Evolutionary conservation across 148 eudicot genomes (phyloP).

Genomic region (Camellia lanceoleosa): DNA sequence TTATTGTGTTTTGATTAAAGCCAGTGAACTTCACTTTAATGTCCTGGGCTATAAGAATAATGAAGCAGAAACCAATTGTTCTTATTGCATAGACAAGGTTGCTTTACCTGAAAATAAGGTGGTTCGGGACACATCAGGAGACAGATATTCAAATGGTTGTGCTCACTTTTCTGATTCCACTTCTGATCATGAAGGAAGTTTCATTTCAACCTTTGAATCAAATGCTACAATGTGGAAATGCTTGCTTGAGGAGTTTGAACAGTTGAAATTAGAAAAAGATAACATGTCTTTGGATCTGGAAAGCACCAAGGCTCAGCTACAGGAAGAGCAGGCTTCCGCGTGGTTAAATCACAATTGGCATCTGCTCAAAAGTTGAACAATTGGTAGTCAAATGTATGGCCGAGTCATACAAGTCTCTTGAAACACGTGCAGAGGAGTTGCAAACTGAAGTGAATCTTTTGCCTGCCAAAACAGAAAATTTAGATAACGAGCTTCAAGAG

Average conservation of each 20-base stretch:
- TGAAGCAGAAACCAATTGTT: conserved; percentile 52
- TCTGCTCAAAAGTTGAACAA: conserved; percentile 67
- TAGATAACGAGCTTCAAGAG: conserved; percentile 66
- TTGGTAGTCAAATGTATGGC: conserved; percentile 96
- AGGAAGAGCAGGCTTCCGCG: conserved; percentile 56
- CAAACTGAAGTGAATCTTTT: conserved; percentile 62
- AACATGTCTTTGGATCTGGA: conserved; percentile 55
- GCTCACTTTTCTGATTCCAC: conserved; percentile 62
- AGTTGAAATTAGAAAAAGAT: conserved; percentile 62
- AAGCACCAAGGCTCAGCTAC: conserved; percentile 48
- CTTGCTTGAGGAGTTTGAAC: conserved; percentile 68
- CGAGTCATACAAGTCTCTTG: conserved; percentile 83
- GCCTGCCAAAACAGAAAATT: conserved; percentile 42
- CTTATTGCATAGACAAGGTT: conserved; percentile 90
- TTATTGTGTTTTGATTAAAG: conserved; percentile 59
- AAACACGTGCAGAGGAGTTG: conserved; percentile 70
- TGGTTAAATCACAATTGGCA: conserved; percentile 62
- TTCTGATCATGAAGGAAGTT: conserved; percentile 76
- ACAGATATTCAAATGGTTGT: conserved; percentile 51
- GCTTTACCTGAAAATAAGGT: conserved; percentile 79
- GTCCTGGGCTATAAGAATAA: conserved; percentile 54
- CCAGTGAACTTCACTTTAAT: conserved; percentile 54
- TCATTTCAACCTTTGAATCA: conserved; percentile 58
- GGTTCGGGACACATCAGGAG: conserved; percentile 35
- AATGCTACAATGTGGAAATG: conserved; percentile 44